A percentile compares a stretch with the other conserved stretches of the same genome.
These are phyloP conservation scores for Prosopis cineraria DNA, from an alignment of 306 rosid species.

Conservation along the genomic window DNA sequence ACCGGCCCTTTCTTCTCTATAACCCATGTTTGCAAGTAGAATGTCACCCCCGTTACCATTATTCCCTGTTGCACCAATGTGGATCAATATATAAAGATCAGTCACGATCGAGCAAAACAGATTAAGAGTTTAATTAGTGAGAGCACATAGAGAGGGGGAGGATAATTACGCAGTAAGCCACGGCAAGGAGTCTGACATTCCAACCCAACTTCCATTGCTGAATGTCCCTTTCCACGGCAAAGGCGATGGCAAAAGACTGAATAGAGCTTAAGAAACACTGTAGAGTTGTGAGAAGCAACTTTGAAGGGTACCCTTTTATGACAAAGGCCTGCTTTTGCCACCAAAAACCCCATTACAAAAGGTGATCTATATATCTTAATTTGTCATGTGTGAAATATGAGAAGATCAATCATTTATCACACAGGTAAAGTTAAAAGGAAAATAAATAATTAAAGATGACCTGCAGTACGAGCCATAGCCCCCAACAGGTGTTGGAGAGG, in stretches of 20 bases:
- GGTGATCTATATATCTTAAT: neutral
- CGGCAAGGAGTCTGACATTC: slow-evolving; percentile 70
- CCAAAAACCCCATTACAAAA: neutral
- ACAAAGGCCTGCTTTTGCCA: slow-evolving; percentile 48
- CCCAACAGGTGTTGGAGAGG: slow-evolving; percentile 70
- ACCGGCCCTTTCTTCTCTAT: slow-evolving; percentile 88
- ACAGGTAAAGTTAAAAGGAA: neutral
- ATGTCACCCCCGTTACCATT: slow-evolving; percentile 78
- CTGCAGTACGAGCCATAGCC: slow-evolving; percentile 80
- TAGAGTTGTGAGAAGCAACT: slow-evolving; percentile 70
- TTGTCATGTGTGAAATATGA: neutral
- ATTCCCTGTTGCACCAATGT: slow-evolving; percentile 51
- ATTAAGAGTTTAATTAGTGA: neutral
- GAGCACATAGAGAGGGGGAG: neutral
- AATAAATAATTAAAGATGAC: slow-evolving; percentile 42
- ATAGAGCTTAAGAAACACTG: slow-evolving; percentile 66
- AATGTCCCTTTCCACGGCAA: slow-evolving; percentile 67
- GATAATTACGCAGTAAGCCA: slow-evolving; percentile 64
- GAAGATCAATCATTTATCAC: neutral
- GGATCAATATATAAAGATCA: neutral
- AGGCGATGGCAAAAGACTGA: slow-evolving; percentile 66
- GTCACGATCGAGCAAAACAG: neutral
- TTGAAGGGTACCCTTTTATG: slow-evolving; percentile 69
- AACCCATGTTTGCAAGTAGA: slow-evolving; percentile 80
- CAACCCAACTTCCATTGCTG: slow-evolving; percentile 77